Percentiles rank a stretch among this genome's conserved stretches.
Evolutionary conservation across 1,284 basidiomycete genomes (phyloP).

Genomic region (Grifola frondosa): DNA sequence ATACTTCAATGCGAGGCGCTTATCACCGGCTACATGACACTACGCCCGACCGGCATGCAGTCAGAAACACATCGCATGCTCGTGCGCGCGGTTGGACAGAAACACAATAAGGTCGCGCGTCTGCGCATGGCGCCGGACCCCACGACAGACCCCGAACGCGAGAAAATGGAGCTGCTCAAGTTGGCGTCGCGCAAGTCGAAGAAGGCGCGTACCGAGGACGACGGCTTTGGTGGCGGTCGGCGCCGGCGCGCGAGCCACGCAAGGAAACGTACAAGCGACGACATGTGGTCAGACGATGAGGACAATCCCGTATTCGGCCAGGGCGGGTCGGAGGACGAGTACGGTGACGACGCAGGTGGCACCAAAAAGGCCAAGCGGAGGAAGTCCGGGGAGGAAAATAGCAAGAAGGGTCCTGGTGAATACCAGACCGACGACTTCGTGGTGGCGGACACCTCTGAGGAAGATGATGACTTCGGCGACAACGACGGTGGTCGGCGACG

Average conservation of each 20-base stretch:
- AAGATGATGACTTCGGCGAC: slow-evolving; percentile 46
- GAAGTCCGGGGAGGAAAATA: slow-evolving; percentile 42
- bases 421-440: slow-evolving; percentile 84
- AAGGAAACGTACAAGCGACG: slow-evolving; percentile 36
- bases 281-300: slow-evolving; percentile 48
- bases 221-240: slow-evolving; percentile 44
- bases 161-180: slow-evolving; percentile 68
- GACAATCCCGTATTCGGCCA: slow-evolving; percentile 44
- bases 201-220: slow-evolving; percentile 48
- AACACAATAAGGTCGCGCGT: slow-evolving; percentile 77
- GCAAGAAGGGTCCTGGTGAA: slow-evolving; percentile 51
- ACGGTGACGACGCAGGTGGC: slow-evolving; percentile 34
- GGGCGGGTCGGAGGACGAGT: slow-evolving; percentile 57
- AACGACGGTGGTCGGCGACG: slow-evolving; percentile 30
- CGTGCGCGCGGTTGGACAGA: slow-evolving; percentile 83
- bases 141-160: slow-evolving; percentile 69
- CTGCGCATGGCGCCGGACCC: slow-evolving; percentile 75
- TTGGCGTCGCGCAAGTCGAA: slow-evolving; percentile 62
- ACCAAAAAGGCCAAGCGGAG: slow-evolving; percentile 41
- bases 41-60: slow-evolving; percentile 87
- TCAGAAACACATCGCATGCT: slow-evolving; percentile 88
- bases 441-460: slow-evolving; percentile 74
- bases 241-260: slow-evolving; percentile 33
- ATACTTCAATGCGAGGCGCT: slow-evolving; percentile 84
- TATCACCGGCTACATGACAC: slow-evolving; percentile 79